Base-by-base conservation (phyloP, 2,329 filamentous ascomycete species). In the Arthrinium puccinioides region DNA sequence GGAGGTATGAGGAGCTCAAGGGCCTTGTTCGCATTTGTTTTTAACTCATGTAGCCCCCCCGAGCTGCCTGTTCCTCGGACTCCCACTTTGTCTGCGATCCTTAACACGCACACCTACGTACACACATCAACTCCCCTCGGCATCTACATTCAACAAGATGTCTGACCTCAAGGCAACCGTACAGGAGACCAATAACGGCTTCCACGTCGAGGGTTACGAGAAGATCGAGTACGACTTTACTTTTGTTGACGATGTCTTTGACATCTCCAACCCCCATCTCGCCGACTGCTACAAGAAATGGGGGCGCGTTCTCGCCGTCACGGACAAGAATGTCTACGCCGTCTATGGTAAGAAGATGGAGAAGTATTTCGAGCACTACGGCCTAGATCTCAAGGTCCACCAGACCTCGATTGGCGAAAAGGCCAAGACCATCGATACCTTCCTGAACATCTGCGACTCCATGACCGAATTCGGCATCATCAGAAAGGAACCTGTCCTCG, bases 171-270 rank as follows among this genome's bases (percentile, higher is more conserved):
- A 76, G 52, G 81, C 81, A 40, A 71, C 70, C 37, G 79, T 85
- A 45, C 60, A 67, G 43, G 73, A 81, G 61, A 84, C 77, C 44
- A 61, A 69, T 48, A 65, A 69, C 42, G 82, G 81, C 25, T 85
- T 85, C 61, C 76, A 82, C 46, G 80, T 85, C 43, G 75, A 79
- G 48, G 82, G 82, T 18, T 84, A 83, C 49, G 82, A 86, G 66
- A 85, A 83, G 67, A 84, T 85, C 53, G 75, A 82, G 52, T 85
- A 85, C 55, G 79, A 84, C 60, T 86, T 86, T 57, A 76, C 77
- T 38, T 84, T 86, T 59, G 70, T 85, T 32, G 81, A 86, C 48
- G 76, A 73, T 32, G 70, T 86, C 39, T 85, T 86, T 58, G 63
- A 82, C 52, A 50, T 66, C 28, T 50, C 66, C 44, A 82, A 84